Conservation (phyloP, 257 asterid genomes). For the Solanum chilense region DNA sequence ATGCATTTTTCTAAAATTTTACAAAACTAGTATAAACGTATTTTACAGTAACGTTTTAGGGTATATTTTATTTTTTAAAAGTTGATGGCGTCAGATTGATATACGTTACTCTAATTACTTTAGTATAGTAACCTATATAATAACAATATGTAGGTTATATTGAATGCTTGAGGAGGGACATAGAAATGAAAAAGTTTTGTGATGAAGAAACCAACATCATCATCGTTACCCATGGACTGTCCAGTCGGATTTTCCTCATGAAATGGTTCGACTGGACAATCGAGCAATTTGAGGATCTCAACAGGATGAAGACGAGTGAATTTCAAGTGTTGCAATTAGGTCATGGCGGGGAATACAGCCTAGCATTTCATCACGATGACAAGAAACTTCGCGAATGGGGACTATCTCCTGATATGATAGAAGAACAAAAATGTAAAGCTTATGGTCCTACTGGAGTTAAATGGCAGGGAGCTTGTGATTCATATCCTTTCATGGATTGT, state of each 20-base stretch:
- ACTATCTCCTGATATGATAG: slow-evolving; percentile 36
- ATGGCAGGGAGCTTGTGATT: background rate
- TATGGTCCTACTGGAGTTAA: background rate
- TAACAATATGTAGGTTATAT: slow-evolving; percentile 27
- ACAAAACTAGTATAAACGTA: no score
- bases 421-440: slow-evolving; percentile 38
- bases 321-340: slow-evolving; percentile 42
- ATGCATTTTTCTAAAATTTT: no score
- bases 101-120: no score
- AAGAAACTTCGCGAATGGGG: slow-evolving; percentile 41
- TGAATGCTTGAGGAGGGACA: slow-evolving; percentile 55
- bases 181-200: slow-evolving; percentile 23
- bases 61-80: no score
- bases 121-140: no score
- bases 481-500: background rate
- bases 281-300: slow-evolving; percentile 43
- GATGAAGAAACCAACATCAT: slow-evolving; percentile 29
- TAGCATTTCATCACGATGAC: slow-evolving; percentile 41
- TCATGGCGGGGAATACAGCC: slow-evolving; percentile 37
- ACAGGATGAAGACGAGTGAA: slow-evolving; percentile 35
- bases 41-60: no score
- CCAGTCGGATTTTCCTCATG: slow-evolving; percentile 47
- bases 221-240: slow-evolving; percentile 53
- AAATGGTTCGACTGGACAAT: slow-evolving; percentile 70
- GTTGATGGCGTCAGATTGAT: no score